These are phyloP conservation scores for Leccinum disarticulatum DNA, from an alignment of 768 basidiomycete species.

Conservation along the genomic window DNA sequence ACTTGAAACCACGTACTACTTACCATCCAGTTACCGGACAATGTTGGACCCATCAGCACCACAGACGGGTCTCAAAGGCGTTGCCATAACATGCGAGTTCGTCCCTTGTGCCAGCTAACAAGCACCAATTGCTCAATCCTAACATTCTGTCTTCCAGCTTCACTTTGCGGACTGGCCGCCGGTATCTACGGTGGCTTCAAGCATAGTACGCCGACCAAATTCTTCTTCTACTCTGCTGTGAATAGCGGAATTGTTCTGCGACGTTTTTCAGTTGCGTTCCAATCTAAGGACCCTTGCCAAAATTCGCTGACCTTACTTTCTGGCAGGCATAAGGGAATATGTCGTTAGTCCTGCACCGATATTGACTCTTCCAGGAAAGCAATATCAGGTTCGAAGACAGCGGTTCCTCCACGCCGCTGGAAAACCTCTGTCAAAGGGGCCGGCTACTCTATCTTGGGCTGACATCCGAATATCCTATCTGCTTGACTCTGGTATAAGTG, in stretches of 20 bases:
- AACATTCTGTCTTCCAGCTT: constrained; percentile 46
- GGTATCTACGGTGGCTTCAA: constrained; percentile 47
- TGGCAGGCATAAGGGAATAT: constrained; percentile 72
- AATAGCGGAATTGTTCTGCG: constrained; percentile 70
- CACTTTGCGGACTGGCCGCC: constrained; percentile 47
- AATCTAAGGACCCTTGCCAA: background rate
- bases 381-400: constrained; percentile 46
- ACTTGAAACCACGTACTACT: too few species aligned
- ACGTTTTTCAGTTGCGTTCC: constrained; percentile 73
- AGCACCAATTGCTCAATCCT: constrained; percentile 19
- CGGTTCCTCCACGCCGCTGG: constrained; percentile 24
- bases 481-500: constrained; percentile 73
- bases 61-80: constrained; percentile 54
- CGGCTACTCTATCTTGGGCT: constrained; percentile 38
- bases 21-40: constrained; percentile 1
- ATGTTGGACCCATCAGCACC: constrained; percentile 33
- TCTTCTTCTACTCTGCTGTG: constrained; percentile 60
- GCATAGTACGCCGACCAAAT: constrained; percentile 45
- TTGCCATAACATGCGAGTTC: constrained; percentile 78
- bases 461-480: constrained; percentile 60
- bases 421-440: constrained; percentile 15
- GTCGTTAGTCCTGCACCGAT: constrained; percentile 63
- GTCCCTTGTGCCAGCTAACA: constrained; percentile 34
- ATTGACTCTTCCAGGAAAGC: constrained; percentile 42
- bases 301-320: background rate